Conservation (phyloP, 169 alveolate species). For the Perkinsus chesapeaki region DNA sequence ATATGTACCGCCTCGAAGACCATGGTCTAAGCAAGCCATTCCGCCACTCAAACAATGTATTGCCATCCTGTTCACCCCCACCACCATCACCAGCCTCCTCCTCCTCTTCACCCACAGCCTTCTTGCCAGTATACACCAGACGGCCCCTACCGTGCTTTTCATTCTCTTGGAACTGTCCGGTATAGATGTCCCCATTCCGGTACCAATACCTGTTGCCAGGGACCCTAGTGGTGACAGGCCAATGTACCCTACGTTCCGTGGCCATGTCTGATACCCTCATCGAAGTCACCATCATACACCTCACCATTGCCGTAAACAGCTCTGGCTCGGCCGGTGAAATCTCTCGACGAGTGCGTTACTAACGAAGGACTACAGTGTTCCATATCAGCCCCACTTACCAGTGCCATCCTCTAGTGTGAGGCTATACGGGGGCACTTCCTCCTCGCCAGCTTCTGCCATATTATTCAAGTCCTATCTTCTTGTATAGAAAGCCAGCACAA, state of each 20-base stretch:
- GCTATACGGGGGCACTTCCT: neutral
- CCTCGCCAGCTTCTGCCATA: neutral
- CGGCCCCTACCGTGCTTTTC: neutral
- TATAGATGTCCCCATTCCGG: neutral
- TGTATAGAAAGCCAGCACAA: neutral
- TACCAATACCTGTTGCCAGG: neutral
- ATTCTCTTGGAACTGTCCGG: neutral
- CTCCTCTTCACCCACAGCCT: neutral
- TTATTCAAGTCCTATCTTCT: neutral
- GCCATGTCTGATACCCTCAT: conserved; percentile 60
- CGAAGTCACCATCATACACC: conserved; percentile 64
- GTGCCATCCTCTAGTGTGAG: neutral
- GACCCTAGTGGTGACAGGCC: neutral
- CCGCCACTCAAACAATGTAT: too few relatives aligned
- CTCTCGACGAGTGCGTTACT: conserved; percentile 13
- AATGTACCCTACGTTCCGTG: conserved; percentile 35
- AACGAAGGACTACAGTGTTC: neutral
- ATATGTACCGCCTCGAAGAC: neutral
- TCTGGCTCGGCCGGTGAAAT: conserved; percentile 60
- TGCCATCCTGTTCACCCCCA: too few relatives aligned
- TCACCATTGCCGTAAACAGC: conserved; percentile 75
- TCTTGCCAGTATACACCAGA: neutral
- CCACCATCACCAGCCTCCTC: neutral
- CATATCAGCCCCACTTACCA: neutral
- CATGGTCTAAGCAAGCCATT: too few relatives aligned